Evolutionary conservation across 2,329 filamentous ascomycete species (phyloP).

Genomic region (Fusarium sororula): DNA sequence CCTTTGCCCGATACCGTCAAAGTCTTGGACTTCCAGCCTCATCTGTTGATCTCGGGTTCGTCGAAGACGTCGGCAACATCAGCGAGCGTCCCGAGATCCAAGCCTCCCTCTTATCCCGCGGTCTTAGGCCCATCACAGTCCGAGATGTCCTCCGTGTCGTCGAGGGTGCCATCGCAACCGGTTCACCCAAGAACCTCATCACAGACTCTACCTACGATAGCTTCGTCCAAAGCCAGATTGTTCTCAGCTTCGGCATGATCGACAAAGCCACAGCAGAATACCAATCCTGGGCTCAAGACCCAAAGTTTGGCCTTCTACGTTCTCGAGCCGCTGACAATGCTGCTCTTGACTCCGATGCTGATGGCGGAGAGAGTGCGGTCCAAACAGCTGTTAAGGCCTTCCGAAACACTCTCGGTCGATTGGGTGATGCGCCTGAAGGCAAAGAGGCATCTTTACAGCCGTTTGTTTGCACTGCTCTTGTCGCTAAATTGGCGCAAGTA

Average conservation of each 20-base stretch:
- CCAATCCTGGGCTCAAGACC: slow-evolving; percentile 39
- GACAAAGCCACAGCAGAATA: slow-evolving; percentile 34
- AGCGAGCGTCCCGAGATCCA: slow-evolving; percentile 38
- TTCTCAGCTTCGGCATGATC: slow-evolving; percentile 38
- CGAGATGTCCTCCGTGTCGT: slow-evolving; percentile 36
- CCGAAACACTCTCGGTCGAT: slow-evolving; percentile 15
- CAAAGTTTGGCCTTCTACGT: slow-evolving; percentile 33
- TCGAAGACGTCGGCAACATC: slow-evolving; percentile 38
- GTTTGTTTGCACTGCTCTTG: slow-evolving; percentile 31
- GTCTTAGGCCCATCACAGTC: slow-evolving; percentile 37
- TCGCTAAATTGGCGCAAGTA: slow-evolving; percentile 37
- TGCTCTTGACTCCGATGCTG: slow-evolving; percentile 20
- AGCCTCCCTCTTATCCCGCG: slow-evolving; percentile 28
- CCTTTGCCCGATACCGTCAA: slow-evolving; percentile 35
- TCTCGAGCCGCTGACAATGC: slow-evolving; percentile 29
- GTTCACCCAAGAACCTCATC: slow-evolving; percentile 15
- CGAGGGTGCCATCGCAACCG: slow-evolving; percentile 33
- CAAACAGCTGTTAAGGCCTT: slow-evolving; percentile 39
- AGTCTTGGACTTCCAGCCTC: slow-evolving; percentile 32
- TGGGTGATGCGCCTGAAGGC: slow-evolving; percentile 25
- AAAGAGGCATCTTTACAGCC: slow-evolving; percentile 32
- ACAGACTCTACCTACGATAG: slow-evolving; percentile 21
- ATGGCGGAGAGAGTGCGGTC: slow-evolving; percentile 32
- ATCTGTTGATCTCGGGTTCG: slow-evolving; percentile 33
- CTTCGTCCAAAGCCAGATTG: slow-evolving; percentile 32